Base-by-base conservation (phyloP, 192 early-diverging fungal species). In the Pilaira anomala region DNA sequence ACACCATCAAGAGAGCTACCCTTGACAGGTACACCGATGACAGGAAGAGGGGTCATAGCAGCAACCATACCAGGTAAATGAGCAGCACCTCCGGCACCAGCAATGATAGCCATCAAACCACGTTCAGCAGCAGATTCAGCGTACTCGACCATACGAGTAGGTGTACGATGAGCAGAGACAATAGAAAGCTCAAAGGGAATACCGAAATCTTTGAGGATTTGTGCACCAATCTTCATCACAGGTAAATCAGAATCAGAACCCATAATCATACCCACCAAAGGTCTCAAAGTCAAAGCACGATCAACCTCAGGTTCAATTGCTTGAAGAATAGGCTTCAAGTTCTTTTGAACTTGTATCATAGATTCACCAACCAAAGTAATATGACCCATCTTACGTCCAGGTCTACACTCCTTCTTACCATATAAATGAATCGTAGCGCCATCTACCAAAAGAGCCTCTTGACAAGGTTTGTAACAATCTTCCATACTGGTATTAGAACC, bases 11-110 rank as follows among this genome's bases (percentile, higher is more conserved):
- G 80, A 22, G 85, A 83, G 67, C 87, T 93, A 39, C 95, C 87
- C 46, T 93, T 93, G 29, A 99, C 91, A 18, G 97, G 97, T 2
- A 98, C 95, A 41, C 97, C 97, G 60, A 99, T 91, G 44, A 99
- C 97, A 5, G 95, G 97, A 16, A 99, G 76, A n/a, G 94, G 90
- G 3, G 97, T 98, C 65, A 97, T 79, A 24, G 94, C 94, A 22
- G 97, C 97, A 6, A 98, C 96, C 97, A 99, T 99, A 22, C 97
- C 97, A 5, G 97, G 97, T 52, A 99, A 80, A 78, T 98, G 96
- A 14, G 97, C 97, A 7, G 97, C 97, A 46, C 97, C 97, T 24
- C 97, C 97, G 39, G 97, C 97, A 26, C 90, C 97, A 11, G 97
- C 97, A 78, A 99, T 97, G 58, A 99, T 97, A 16, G 90, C 95